These are phyloP conservation scores for Chlamydomonas sp. DNA, from an alignment of 139 green algal species.

Conservation along the genomic window DNA sequence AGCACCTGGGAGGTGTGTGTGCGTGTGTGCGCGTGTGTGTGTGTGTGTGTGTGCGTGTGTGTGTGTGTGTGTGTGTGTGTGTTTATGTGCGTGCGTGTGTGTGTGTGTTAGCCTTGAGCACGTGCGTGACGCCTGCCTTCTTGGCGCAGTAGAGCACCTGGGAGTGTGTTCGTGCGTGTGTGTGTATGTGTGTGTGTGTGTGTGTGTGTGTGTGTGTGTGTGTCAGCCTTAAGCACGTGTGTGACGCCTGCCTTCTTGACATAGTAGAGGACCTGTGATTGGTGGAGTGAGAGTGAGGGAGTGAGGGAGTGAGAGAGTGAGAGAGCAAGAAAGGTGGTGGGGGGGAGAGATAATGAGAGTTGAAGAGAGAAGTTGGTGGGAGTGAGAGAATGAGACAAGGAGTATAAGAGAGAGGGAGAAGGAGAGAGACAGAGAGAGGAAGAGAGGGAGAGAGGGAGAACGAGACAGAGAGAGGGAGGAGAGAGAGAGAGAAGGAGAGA, in stretches of 20 bases:
- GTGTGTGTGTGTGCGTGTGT: background rate
- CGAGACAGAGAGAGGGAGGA: no score
- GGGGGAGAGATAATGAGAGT: no score
- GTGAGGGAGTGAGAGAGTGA: no score
- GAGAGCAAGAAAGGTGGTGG: background rate
- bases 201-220: background rate
- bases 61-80: slow-evolving; percentile 3
- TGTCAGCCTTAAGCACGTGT: slow-evolving; percentile 89
- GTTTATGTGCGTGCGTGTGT: no score
- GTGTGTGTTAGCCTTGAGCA: slow-evolving; percentile 90
- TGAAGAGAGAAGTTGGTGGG: no score
- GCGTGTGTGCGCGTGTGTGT: no score
- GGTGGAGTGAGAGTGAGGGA: slow-evolving; percentile 58
- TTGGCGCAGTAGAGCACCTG: slow-evolving; percentile 95
- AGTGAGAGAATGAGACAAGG: no score
- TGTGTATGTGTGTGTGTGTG: background rate
- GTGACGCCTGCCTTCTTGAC: slow-evolving; percentile 92
- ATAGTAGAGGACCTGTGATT: slow-evolving; percentile 96
- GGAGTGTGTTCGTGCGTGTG: slow-evolving; percentile 60
- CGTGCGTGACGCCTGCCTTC: slow-evolving; percentile 91
- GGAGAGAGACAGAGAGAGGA: no score
- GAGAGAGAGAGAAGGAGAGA: no score
- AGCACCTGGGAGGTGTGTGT: no score
- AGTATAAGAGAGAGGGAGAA: no score
- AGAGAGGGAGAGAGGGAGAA: no score